Evolutionary conservation across 1,284 basidiomycete genomes (phyloP).

Genomic region (Microbotryomycetes sp.): DNA sequence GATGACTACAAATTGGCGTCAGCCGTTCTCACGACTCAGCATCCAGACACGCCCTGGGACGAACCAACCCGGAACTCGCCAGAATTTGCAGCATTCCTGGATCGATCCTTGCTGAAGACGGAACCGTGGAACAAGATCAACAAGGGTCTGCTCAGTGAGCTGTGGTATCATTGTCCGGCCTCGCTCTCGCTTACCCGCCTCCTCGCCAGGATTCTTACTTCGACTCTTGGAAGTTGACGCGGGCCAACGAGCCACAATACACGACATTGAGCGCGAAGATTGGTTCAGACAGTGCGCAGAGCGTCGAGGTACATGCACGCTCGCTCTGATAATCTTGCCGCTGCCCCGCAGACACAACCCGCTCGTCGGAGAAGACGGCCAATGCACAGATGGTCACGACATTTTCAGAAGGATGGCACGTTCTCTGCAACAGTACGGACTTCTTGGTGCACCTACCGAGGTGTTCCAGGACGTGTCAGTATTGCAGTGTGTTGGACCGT

Average conservation of each 20-base stretch:
- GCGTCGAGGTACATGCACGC: background rate
- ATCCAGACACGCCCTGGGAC: conserved; percentile 91
- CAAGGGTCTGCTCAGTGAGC: background rate
- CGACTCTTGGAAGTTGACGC: conserved; percentile 71
- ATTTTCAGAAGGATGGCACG: conserved; percentile 12
- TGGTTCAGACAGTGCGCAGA: conserved; percentile 63
- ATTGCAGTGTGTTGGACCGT: too few relatives aligned
- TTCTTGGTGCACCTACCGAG: conserved; percentile 15
- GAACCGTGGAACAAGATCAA: conserved; percentile 74
- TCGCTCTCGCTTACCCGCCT: background rate
- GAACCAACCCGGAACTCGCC: conserved; percentile 72
- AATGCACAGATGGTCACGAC: conserved; percentile 12
- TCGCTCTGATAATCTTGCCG: background rate
- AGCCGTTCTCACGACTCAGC: too few relatives aligned
- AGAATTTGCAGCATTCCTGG: conserved; percentile 70
- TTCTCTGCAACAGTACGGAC: conserved; percentile 16
- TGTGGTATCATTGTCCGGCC: background rate
- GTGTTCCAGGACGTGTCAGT: conserved; percentile 19
- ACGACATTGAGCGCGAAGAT: conserved; percentile 60
- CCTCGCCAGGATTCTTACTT: conserved; percentile 56
- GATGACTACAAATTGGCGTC: too few relatives aligned
- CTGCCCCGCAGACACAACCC: conserved; percentile 17
- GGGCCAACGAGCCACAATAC: conserved; percentile 58
- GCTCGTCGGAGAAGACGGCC: conserved; percentile 17
- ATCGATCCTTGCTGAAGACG: conserved; percentile 66